These are phyloP conservation scores for Orbilia brochopaga DNA, from an alignment of 2,329 filamentous ascomycete species.

Conservation along the genomic window DNA sequence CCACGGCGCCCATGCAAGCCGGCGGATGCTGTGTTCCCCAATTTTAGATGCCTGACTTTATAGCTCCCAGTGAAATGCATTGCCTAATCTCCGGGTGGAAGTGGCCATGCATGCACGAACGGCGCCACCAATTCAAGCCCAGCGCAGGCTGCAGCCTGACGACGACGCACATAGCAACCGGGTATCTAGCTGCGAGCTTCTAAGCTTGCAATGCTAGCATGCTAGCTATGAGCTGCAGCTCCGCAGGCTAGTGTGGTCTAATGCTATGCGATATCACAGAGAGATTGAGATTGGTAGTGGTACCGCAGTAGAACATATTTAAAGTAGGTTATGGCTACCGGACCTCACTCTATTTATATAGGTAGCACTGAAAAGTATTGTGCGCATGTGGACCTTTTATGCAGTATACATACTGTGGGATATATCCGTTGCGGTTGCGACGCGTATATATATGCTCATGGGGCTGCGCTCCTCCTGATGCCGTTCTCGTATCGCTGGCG, in stretches of 20 bases:
- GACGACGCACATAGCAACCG: not conserved
- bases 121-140: not conserved
- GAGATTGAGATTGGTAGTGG: not conserved
- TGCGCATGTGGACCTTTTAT: too few species aligned
- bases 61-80: not conserved
- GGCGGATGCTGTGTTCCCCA: not conserved
- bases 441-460: too few species aligned
- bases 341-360: too few species aligned
- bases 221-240: not conserved
- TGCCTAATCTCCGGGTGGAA: constrained; percentile 1
- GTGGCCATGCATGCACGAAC: not conserved
- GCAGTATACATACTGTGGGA: too few species aligned
- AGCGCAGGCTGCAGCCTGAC: not conserved
- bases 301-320: not conserved
- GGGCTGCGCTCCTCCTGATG: too few species aligned
- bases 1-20: not conserved
- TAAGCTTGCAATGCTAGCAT: not conserved
- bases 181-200: not conserved
- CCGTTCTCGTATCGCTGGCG: too few species aligned
- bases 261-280: too few species aligned
- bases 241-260: not conserved
- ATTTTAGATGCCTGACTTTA: not conserved
- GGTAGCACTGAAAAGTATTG: not conserved
- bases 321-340: not conserved
- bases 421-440: too few species aligned